Evolutionary conservation across 805 yeast species (phyloP).

Genomic region (Brettanomyces naardenensis): DNA sequence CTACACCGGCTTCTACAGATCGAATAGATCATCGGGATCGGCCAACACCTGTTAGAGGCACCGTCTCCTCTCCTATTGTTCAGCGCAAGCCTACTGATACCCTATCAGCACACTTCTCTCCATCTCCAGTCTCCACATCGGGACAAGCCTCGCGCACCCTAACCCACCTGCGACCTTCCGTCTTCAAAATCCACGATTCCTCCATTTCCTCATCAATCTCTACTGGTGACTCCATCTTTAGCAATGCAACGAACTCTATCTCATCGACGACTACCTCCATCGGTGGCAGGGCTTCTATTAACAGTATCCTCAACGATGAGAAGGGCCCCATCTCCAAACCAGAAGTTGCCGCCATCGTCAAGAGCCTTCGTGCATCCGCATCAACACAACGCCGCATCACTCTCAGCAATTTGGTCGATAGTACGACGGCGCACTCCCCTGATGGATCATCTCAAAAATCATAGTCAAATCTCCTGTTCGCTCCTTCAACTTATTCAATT

Average conservation of each 20-base stretch:
- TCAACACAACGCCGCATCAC: background rate
- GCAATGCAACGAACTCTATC: constrained; percentile 14
- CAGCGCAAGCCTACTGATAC: too few relatives aligned
- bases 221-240: constrained; percentile 21
- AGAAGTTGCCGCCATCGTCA: background rate
- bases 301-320: constrained; percentile 19
- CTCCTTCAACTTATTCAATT: background rate
- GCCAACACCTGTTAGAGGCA: too few relatives aligned
- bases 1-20: too few relatives aligned
- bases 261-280: constrained; percentile 10
- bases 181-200: constrained; percentile 8
- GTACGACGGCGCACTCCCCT: background rate
- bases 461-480: background rate
- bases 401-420: background rate
- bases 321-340: constrained; percentile 9
- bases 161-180: constrained; percentile 11
- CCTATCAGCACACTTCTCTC: too few relatives aligned
- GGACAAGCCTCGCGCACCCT: constrained; percentile 1
- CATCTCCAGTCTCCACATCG: constrained; percentile 2
- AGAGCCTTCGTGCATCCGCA: background rate
- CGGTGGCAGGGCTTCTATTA: constrained; percentile 23
- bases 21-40: too few relatives aligned
- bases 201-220: constrained; percentile 11
- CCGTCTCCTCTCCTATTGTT: too few relatives aligned
- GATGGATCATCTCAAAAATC: background rate